A percentile compares a stretch with the other conserved stretches of the same genome.
Evolutionary conservation across 202 grass and related monocot genomes (phyloP).

Genomic region (Brachypodium distachyon): DNA sequence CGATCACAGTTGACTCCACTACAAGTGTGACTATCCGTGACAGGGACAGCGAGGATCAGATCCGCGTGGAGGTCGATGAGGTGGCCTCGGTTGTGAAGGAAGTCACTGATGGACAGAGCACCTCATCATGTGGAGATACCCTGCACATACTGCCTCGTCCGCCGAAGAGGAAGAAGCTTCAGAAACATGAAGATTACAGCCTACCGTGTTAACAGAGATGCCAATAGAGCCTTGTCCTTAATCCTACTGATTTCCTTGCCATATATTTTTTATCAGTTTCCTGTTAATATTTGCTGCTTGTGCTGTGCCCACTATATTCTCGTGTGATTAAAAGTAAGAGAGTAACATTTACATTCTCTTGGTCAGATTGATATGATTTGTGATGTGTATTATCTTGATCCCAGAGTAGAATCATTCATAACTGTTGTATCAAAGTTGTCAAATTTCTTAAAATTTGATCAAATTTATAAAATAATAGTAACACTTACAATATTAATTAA

Average conservation of each 20-base stretch:
- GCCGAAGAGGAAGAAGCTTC: constrained; percentile 40
- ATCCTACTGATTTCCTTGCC: background rate
- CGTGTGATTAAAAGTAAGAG: background rate
- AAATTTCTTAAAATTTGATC: no score
- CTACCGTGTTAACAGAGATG: background rate
- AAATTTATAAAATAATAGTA: no score
- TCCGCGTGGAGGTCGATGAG: constrained; percentile 53
- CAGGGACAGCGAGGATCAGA: constrained; percentile 71
- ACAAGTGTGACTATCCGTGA: constrained; percentile 65
- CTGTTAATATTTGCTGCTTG: background rate
- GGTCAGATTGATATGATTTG: background rate
- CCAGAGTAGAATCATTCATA: background rate
- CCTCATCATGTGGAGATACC: constrained; percentile 84
- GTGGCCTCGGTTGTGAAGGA: constrained; percentile 71
- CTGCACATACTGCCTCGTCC: constrained; percentile 13
- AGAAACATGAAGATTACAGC: constrained; percentile 14
- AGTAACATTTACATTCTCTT: background rate
- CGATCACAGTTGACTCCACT: constrained; percentile 49
- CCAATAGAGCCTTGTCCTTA: background rate
- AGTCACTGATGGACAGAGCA: constrained; percentile 55
- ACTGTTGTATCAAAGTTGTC: no score
- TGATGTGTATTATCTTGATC: background rate
- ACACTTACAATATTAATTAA: no score
- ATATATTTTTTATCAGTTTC: background rate
- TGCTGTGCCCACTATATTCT: background rate